phyloP scores from a whole-genome alignment of 2,329 filamentous ascomycete species.

The Hypocrella siamensis region DNA sequence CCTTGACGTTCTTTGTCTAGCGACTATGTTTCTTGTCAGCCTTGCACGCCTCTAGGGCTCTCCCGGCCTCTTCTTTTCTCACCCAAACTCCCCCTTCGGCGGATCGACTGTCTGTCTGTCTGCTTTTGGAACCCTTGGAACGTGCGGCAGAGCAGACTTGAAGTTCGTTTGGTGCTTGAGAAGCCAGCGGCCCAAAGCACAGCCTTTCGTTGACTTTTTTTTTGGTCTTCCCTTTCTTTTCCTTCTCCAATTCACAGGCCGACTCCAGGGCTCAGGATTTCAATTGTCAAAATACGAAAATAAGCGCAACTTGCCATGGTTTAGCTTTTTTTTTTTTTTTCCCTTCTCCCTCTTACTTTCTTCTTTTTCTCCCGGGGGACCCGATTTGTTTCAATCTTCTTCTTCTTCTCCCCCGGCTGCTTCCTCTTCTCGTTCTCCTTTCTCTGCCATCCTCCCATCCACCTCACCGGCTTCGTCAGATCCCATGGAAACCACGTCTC shows the following conservation, averaged over 20 bases:
- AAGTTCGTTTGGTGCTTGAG: no score
- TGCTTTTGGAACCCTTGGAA: no score
- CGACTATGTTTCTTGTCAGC: no score
- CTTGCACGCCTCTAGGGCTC: no score
- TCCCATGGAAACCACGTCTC: slow-evolving; percentile 1
- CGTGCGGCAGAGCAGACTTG: no score
- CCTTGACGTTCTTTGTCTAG: no score
- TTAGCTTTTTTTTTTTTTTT: background rate
- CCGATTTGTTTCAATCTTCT: no score
- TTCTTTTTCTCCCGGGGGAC: background rate
- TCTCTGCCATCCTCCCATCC: no score
- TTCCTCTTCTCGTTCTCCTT: background rate
- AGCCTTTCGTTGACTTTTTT: background rate
- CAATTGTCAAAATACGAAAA: background rate
- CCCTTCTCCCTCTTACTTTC: background rate
- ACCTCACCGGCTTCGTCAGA: background rate
- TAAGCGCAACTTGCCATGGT: background rate
- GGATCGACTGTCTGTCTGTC: no score
- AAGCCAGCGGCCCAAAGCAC: background rate
- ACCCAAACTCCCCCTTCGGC: no score
- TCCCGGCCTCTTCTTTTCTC: no score
- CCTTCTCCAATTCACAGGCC: background rate
- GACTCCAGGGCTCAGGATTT: background rate
- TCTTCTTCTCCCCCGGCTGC: background rate
- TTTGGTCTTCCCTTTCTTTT: background rate